A percentile compares a stretch with the other conserved stretches of the same genome.
Conservation (phyloP, 2,329 filamentous ascomycete genomes). For the Leptographium lundbergii region DNA sequence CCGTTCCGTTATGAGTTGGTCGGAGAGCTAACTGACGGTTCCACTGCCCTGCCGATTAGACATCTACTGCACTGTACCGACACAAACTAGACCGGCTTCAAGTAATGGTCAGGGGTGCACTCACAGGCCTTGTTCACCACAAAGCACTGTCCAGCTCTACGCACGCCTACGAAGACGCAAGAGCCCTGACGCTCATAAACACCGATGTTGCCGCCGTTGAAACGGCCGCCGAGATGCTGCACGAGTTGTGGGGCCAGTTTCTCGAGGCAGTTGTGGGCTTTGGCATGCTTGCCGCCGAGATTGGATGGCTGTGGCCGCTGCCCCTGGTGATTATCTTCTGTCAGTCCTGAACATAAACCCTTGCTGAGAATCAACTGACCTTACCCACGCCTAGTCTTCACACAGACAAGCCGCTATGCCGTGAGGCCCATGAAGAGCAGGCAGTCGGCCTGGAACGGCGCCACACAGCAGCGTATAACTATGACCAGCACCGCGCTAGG, state of each 20-base stretch:
- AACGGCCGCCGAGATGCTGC: conserved; percentile 21
- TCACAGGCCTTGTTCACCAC: conserved; percentile 13
- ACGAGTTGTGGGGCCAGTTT: conserved; percentile 28
- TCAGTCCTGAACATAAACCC: conserved; percentile 13
- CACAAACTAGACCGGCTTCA: conserved; percentile 13
- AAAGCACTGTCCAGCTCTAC: neutral
- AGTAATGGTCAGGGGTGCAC: conserved; percentile 13
- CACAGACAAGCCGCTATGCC: conserved; percentile 26
- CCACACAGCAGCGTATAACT: conserved; percentile 27
- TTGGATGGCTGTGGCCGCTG: conserved; percentile 29
- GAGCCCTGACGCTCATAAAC: conserved; percentile 25
- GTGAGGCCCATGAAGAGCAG: conserved; percentile 21
- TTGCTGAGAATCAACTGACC: neutral
- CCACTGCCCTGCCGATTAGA: conserved; percentile 2
- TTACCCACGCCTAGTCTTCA: conserved; percentile 21
- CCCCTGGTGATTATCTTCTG: conserved; percentile 27
- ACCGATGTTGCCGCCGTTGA: conserved; percentile 26
- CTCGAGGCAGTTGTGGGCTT: conserved; percentile 29
- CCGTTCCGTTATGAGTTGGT: neutral
- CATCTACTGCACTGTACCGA: conserved; percentile 13
- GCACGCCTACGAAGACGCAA: conserved; percentile 18
- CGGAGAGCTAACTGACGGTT: neutral
- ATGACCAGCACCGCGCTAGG: conserved; percentile 21
- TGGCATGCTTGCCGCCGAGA: conserved; percentile 22
- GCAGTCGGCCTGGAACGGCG: conserved; percentile 26